phyloP scores from a whole-genome alignment of 2,329 filamentous ascomycete genomes.

The Pseudopithomyces maydicus region DNA sequence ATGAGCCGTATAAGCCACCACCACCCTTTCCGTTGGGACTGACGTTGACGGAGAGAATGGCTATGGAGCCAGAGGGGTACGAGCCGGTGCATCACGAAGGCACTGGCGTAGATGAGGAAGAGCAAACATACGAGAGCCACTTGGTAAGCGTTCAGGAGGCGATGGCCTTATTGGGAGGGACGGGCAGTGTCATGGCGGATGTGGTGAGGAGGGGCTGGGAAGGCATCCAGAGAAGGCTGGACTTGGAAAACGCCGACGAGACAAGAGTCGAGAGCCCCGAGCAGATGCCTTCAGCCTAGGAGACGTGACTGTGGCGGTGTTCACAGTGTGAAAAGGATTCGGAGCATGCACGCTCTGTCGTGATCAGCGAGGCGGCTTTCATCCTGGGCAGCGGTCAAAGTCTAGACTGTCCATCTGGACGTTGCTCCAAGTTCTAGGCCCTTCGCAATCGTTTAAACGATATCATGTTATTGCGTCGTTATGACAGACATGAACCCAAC shows the following conservation, averaged over 20 bases:
- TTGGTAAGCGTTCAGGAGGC: constrained; percentile 53
- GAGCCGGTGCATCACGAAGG: constrained; percentile 52
- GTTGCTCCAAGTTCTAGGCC: too few species aligned
- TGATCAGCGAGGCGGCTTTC: background rate
- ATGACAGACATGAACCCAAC: too few species aligned
- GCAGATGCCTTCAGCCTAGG: background rate
- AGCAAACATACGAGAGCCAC: constrained; percentile 49
- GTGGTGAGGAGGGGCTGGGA: constrained; percentile 54
- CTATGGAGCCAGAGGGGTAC: constrained; percentile 48
- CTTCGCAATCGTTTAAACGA: too few species aligned
- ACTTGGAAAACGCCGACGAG: constrained; percentile 12
- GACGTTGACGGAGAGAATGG: constrained; percentile 46
- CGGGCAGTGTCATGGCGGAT: constrained; percentile 49
- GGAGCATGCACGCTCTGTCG: background rate
- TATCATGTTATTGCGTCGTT: too few species aligned
- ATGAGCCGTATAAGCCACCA: constrained; percentile 44
- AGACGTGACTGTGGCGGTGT: background rate
- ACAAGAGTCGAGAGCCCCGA: constrained; percentile 26
- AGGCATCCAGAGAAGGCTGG: constrained; percentile 45
- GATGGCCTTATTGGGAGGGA: constrained; percentile 43
- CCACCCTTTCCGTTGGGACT: constrained; percentile 42
- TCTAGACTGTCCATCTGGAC: background rate
- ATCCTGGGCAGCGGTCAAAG: background rate
- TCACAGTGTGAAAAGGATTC: background rate
- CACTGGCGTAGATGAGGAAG: constrained; percentile 56